phyloP scores from a whole-genome alignment of 306 rosid species.

The Vicia sativa region DNA sequence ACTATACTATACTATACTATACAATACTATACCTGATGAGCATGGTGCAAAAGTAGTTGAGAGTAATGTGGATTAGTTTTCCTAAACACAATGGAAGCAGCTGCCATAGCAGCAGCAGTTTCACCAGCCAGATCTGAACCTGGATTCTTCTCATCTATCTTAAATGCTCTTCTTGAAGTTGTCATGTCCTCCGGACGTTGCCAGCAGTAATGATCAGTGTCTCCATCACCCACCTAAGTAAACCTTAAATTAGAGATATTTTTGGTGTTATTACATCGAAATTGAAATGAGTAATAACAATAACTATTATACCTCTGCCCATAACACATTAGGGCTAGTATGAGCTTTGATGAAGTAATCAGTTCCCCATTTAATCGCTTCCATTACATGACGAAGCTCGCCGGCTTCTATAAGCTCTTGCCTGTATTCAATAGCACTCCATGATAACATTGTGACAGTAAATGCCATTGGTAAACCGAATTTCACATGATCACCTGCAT shows the following conservation, averaged over 20 bases:
- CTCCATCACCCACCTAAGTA: conserved; percentile 80
- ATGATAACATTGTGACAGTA: conserved; percentile 81
- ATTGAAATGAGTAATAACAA: too few relatives aligned
- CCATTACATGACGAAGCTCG: conserved; percentile 70
- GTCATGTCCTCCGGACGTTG: conserved; percentile 91
- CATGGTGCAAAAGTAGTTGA: conserved; percentile 74
- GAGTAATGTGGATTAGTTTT: conserved; percentile 73
- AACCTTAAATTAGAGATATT: not conserved
- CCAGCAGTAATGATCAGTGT: conserved; percentile 90
- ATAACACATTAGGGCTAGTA: conserved; percentile 69
- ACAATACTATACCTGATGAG: conserved; percentile 76
- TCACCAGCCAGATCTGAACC: conserved; percentile 92
- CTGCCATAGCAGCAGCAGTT: conserved; percentile 82
- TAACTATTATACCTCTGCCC: conserved; percentile 68
- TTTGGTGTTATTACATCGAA: too few relatives aligned
- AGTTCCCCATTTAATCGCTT: conserved; percentile 90
- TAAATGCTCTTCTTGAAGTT: conserved; percentile 78
- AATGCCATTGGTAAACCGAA: conserved; percentile 92
- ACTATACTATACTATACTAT: not conserved
- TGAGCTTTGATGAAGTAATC: conserved; percentile 94
- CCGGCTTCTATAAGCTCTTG: conserved; percentile 63
- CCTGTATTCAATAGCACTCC: conserved; percentile 77
- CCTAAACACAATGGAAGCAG: conserved; percentile 68
- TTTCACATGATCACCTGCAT: conserved; percentile 90
- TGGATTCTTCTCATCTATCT: conserved; percentile 66